Evolutionary conservation across 306 rosid species (phyloP), one percentile per base, ranked within the genome.

Genomic region (Betula pendula): DNA sequence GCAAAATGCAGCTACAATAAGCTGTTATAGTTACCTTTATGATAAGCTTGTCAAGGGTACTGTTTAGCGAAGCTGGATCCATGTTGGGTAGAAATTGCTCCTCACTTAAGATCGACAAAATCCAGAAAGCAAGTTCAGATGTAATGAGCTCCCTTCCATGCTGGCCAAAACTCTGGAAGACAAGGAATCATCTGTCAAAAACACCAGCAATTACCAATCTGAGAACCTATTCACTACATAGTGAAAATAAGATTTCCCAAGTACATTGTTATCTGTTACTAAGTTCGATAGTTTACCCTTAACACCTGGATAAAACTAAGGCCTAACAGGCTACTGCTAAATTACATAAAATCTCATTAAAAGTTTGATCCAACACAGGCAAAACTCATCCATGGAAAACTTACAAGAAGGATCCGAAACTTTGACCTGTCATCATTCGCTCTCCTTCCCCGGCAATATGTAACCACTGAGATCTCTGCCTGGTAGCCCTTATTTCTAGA

Each of bases 131-230:
- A 77, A 96, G 90, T 88, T 96, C 99, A 68, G 94, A 51, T 59
- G 99, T 92, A 81, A 96, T 96, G 79, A 96, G 88, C 86, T 96
- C 99, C 87, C 98, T 86, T 78, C 96, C 99, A 80, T 92, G 99
- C 98, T 96, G 99, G 81, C 99, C 99, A 85, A 96, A 96, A 96
- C 99, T 96, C 99, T 96, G 99, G 98, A 93, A 96, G 92, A 96
- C 98, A 96, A 96, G 96, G 97, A 96, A 96, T 91, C 92, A 91
- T 96, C 99, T 96, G 99, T 96, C 99, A 95, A 90, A 90, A 91
- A 96, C 84, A 91, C 84, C 92, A 93, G 90, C 84, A 87, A 89
- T 90, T 88, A 88, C 91, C 88, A 89, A 87, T 85, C 89, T 88
- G 96, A 88, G 98, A 91, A 81, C 75, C 89, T 86, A 85, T 75